Base-by-base conservation (phyloP, 306 rosid genomes). In the Cicer yamashitae region DNA sequence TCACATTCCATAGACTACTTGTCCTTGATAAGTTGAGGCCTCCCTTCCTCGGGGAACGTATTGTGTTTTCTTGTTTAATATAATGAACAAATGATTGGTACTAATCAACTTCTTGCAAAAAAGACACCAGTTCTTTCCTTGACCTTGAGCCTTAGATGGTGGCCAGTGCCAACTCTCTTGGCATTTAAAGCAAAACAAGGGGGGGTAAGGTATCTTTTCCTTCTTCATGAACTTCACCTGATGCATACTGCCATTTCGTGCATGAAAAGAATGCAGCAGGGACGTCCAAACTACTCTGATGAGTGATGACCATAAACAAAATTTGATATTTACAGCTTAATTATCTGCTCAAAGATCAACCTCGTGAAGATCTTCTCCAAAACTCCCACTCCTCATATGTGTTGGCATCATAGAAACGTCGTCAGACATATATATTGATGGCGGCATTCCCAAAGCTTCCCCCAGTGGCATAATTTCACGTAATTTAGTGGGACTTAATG, bases 361-460 rank as follows among this genome's bases (percentile, higher is more conserved):
- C 82, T 91, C 96, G 2, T 90, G 96, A 71, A 94, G 97, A 75
- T 86, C 91, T 56, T 86, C 93, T 56, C 89, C 92, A 72, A 78
- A 73, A 87, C 84, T 83, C 80, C 87, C 81, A 39, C 86, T 87
- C 14, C 46, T 89, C 58, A 51, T 44, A 47, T 75, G 84, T 10
- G 71, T 11, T 1, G 8, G 89, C 84, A 20, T 67, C 13, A 3
- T 8, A 81, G 91, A 70, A 53, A 74, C 79, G 25, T 82, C 88
- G 37, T 79, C 85, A 1, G 88, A 84, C 85, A 78, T 77, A 75
- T 67, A 93, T 6, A 75, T 70, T 12, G 89, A 64, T 6, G 92
- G 89, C 7, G 89, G 72, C 79, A 77, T 70, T 66, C 89, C 87
- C 79, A 77, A 75, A 47, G 87, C 87, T 73, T 83, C 89, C 48